Conservation (phyloP, 345 rosid species). For the Citrus glauca region DNA sequence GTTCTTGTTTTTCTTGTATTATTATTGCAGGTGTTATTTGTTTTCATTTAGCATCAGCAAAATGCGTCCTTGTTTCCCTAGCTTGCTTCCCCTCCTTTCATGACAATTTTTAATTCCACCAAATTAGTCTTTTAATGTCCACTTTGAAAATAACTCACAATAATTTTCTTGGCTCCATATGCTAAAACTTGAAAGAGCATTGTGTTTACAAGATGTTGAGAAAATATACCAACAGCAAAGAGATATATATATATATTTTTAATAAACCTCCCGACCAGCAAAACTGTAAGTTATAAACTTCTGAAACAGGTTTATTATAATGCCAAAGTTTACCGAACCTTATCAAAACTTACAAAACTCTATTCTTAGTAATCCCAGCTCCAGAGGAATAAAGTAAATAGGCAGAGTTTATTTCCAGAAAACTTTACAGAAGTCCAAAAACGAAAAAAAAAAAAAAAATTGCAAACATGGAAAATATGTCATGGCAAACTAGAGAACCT, state of each 20-base stretch:
- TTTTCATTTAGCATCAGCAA: not conserved
- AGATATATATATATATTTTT: too few species aligned
- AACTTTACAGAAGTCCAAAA: not conserved
- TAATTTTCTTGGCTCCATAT: not conserved
- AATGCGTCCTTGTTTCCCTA: not conserved
- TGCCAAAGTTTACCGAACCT: not conserved
- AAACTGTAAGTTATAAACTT: not conserved
- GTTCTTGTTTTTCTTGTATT: too few species aligned
- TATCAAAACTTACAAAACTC: not conserved
- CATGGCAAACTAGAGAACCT: too few species aligned
- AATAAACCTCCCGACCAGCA: too few species aligned
- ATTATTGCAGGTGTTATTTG: too few species aligned
- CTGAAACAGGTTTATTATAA: not conserved
- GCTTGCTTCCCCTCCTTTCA: not conserved
- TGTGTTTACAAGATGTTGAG: too few species aligned
- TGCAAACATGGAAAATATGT: not conserved
- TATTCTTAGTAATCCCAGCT: not conserved
- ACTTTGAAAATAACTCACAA: not conserved
- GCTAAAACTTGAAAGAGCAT: too few species aligned
- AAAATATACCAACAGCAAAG: too few species aligned
- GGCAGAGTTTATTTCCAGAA: not conserved
- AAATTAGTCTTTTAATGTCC: not conserved
- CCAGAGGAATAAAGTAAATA: not conserved
- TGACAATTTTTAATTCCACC: not conserved
- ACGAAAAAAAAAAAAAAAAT: not conserved